A percentile compares a stretch with the other conserved stretches of the same genome.
Conservation (phyloP, 371 early-diverging fungal species). For the Batkoa obscura region DNA sequence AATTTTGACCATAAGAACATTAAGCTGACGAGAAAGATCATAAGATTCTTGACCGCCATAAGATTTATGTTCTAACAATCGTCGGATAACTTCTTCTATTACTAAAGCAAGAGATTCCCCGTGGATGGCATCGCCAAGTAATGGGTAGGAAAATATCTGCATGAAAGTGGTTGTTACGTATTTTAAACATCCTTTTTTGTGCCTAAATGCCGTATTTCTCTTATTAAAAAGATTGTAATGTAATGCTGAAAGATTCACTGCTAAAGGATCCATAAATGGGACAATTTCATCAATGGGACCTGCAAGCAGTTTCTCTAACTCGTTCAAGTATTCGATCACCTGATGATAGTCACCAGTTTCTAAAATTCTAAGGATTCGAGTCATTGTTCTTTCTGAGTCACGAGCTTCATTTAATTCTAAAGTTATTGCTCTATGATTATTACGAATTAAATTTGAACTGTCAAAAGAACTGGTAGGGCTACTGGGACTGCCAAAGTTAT, state of each 20-base stretch:
- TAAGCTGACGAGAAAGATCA: not conserved
- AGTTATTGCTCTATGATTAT: not conserved
- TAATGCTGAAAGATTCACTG: not conserved
- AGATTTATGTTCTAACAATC: not conserved
- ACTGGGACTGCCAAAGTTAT: not conserved
- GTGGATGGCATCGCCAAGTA: not conserved
- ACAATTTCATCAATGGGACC: not conserved
- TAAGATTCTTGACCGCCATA: not conserved
- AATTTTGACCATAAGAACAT: constrained; percentile 3
- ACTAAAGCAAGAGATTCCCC: not conserved
- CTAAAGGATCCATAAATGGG: not conserved
- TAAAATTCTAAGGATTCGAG: not conserved
- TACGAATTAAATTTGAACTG: not conserved
- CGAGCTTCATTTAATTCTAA: not conserved
- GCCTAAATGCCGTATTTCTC: not conserved
- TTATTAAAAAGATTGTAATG: not conserved
- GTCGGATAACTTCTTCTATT: not conserved
- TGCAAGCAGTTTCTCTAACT: not conserved
- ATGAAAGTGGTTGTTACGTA: not conserved
- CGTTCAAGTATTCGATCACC: not conserved
- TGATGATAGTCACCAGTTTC: not conserved
- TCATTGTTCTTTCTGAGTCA: too few relatives aligned
- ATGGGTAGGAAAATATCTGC: not conserved
- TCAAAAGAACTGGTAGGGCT: not conserved
- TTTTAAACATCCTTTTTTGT: not conserved